phyloP scores from a whole-genome alignment of 768 basidiomycete genomes.

The Pleurotus ostreatus region DNA sequence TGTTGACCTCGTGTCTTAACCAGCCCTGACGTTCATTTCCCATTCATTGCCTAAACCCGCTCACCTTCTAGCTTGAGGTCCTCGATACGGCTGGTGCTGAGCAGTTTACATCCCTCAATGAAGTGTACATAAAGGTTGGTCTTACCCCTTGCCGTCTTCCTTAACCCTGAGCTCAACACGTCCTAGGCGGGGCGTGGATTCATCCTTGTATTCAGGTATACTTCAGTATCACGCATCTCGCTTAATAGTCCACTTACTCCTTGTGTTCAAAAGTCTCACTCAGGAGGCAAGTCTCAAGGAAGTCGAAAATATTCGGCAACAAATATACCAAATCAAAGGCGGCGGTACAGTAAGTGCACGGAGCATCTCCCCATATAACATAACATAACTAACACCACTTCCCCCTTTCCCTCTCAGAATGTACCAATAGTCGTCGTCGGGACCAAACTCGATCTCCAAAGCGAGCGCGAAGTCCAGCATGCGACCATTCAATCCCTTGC shows the following conservation, averaged over 20 bases:
- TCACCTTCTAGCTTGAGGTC: slow-evolving; percentile 59
- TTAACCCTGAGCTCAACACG: neutral
- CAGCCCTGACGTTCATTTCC: slow-evolving; percentile 1
- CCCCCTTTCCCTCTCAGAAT: slow-evolving; percentile 28
- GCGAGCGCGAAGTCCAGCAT: slow-evolving; percentile 74
- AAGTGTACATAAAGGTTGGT: slow-evolving; percentile 74
- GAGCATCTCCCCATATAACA: neutral
- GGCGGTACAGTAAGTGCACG: slow-evolving; percentile 46
- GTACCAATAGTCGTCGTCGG: slow-evolving; percentile 85
- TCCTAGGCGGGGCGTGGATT: slow-evolving; percentile 68
- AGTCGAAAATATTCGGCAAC: slow-evolving; percentile 75
- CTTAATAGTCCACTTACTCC: slow-evolving; percentile 6
- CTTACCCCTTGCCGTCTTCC: neutral
- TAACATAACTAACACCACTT: neutral
- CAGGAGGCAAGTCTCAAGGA: slow-evolving; percentile 80
- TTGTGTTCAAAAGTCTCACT: slow-evolving; percentile 50
- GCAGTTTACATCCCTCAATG: slow-evolving; percentile 77
- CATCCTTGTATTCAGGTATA: slow-evolving; percentile 77
- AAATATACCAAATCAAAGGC: slow-evolving; percentile 78
- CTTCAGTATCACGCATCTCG: neutral
- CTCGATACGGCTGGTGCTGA: slow-evolving; percentile 85
- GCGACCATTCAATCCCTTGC: slow-evolving; percentile 62
- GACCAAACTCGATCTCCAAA: slow-evolving; percentile 77
- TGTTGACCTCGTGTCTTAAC: slow-evolving; percentile 4
- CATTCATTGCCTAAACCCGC: slow-evolving; percentile 3